Conservation (phyloP, 495 filamentous ascomycete genomes). For the Penicillium fimorum region DNA sequence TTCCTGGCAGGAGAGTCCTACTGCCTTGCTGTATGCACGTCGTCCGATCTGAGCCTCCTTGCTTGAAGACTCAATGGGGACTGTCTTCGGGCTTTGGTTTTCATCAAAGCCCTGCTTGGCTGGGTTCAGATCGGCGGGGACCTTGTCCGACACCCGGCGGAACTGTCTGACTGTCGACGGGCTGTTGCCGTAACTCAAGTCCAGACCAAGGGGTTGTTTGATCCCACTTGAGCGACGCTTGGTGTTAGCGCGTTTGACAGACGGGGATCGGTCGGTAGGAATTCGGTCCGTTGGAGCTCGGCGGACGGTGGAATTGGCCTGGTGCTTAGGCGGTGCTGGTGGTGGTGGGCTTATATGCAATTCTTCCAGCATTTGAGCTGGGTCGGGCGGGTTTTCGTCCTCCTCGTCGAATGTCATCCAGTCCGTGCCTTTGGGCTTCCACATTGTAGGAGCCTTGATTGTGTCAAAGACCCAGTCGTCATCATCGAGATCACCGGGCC, state of each 20-base stretch:
- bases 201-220: conserved; percentile 75
- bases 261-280: conserved; percentile 48
- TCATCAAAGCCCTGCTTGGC: conserved; percentile 44
- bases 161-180: conserved; percentile 88
- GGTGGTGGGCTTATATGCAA: conserved; percentile 40
- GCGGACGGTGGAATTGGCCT: conserved; percentile 47
- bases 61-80: conserved; percentile 43
- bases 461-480: conserved; percentile 99
- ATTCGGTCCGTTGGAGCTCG: conserved; percentile 52
- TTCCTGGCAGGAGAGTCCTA: conserved; percentile 81
- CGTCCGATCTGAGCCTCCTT: conserved; percentile 81
- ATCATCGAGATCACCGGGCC: conserved; percentile 55
- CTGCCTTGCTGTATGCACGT: conserved; percentile 70
- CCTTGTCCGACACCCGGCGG: conserved; percentile 77
- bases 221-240: conserved; percentile 55
- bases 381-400: conserved; percentile 29
- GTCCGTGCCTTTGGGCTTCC: conserved; percentile 39
- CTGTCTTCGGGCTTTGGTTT: conserved; percentile 41
- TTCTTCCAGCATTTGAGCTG: conserved; percentile 42
- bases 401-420: conserved; percentile 35
- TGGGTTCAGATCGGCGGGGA: conserved; percentile 36
- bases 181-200: conserved; percentile 87
- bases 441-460: conserved; percentile 63
- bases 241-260: conserved; percentile 41
- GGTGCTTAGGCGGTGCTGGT: conserved; percentile 35